Evolutionary conservation across 768 basidiomycete species (phyloP), one percentile per base, ranked within the genome.

Genomic region (Collybiopsis luxurians): DNA sequence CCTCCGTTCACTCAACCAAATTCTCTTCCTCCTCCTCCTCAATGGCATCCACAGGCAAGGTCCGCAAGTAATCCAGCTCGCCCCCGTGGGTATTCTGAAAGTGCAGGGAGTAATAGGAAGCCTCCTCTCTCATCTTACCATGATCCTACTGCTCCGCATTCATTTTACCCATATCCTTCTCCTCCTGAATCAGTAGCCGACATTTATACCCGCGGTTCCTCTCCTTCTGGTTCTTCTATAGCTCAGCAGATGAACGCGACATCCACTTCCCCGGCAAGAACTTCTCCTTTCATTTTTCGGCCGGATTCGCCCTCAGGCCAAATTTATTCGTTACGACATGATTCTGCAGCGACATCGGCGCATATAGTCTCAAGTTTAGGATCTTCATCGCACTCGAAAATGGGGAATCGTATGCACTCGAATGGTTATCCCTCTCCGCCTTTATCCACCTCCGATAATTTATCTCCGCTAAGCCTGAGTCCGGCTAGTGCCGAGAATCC

Each of bases 201-300:
- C 3, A 47, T 47, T 28, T 27, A 47, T n/a, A 27, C 21, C 7
- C 45, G 45, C 12, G 21, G 45, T n/a, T 43, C 3, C 24, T 44
- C 21, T 11, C n/a, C n/a, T n/a, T 45, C 42, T 46, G 40, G 19
- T 55, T 34, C 53, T 45, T 55, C 53, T 30, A 17, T 34, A n/a
- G n/a, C n/a, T n/a, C n/a, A n/a, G n/a, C n/a, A n/a, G n/a, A n/a
- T n/a, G n/a, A n/a, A n/a, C n/a, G n/a, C n/a, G n/a, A n/a, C n/a
- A n/a, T n/a, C n/a, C n/a, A n/a, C 34, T 15, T 46, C 43, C 2
- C 30, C 28, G n/a, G 53, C 19, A n/a, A 21, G 40, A 44, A 38
- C 53, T 23, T 47, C 45, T 13, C 45, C 2, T 27, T 19, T 47
- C 19, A 13, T 47, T 1, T 27, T 19, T 17, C 27, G n/a, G n/a